Percentiles rank a stretch among this genome's conserved stretches.
Conservation (phyloP, 2,329 filamentous ascomycete species). For the Pseudocercospora eumusae region DNA sequence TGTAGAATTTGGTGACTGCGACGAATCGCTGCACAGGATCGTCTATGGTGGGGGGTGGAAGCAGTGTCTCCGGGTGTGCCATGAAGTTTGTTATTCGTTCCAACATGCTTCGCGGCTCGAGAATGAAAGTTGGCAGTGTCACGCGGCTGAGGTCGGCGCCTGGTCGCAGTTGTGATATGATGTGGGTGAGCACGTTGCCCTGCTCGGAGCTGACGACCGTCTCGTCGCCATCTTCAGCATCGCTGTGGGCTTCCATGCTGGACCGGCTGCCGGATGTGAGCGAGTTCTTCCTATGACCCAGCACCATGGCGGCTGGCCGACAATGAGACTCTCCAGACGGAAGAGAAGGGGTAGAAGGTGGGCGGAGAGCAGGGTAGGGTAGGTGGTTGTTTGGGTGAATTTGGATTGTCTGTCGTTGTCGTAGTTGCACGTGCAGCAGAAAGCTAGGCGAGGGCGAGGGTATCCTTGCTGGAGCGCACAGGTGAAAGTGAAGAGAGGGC, state of each 20-base stretch:
- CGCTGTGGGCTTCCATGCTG: conserved; percentile 47
- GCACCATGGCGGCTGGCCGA: conserved; percentile 45
- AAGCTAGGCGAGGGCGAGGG: not conserved
- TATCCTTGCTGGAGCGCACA: no score
- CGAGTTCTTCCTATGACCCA: conserved; percentile 53
- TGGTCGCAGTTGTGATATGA: conserved; percentile 94
- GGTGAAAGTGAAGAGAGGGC: not conserved
- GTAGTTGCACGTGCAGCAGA: not conserved
- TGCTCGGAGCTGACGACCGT: conserved; percentile 86
- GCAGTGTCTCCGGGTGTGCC: conserved; percentile 94
- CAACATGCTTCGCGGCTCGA: conserved; percentile 96
- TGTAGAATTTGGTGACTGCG: conserved; percentile 94
- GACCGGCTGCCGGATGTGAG: conserved; percentile 45
- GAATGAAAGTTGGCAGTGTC: conserved; percentile 93
- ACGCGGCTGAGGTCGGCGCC: conserved; percentile 94
- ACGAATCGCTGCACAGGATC: conserved; percentile 89
- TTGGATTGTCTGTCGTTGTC: not conserved
- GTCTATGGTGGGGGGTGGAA: conserved; percentile 82
- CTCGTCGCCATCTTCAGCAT: conserved; percentile 54
- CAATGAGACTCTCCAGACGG: conserved; percentile 2
- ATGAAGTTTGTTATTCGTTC: conserved; percentile 99
- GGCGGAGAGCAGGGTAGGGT: not conserved
- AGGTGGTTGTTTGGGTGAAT: conserved; percentile 3
- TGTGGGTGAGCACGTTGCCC: conserved; percentile 94
- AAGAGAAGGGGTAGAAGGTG: conserved; percentile 1